A percentile compares a stretch with the other conserved stretches of the same genome.
phyloP scores from a whole-genome alignment of 352 stramenopile genomes.

The Phytophthora aleatoria region DNA sequence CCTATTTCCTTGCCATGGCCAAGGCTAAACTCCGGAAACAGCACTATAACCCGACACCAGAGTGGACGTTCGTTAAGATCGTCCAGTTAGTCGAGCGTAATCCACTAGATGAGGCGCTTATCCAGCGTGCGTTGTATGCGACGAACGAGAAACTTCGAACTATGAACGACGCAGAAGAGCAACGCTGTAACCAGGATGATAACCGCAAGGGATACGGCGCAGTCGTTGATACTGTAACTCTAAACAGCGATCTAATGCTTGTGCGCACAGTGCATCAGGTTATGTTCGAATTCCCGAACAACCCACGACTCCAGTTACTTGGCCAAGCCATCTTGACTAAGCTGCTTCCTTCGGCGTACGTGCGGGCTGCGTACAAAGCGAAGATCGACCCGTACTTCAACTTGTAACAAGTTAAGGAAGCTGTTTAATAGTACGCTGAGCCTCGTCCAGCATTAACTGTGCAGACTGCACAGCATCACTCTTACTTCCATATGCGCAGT shows the following conservation, averaged over 20 bases:
- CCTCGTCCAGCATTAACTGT: slow-evolving; percentile 34
- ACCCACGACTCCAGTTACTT: slow-evolving; percentile 65
- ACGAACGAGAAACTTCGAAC: slow-evolving; percentile 61
- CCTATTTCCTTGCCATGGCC: slow-evolving; percentile 61
- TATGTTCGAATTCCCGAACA: slow-evolving; percentile 67
- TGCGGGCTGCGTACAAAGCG: slow-evolving; percentile 70
- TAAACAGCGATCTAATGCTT: slow-evolving; percentile 56
- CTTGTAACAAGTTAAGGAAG: slow-evolving; percentile 34
- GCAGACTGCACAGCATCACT: slow-evolving; percentile 26
- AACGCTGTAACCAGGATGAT: slow-evolving; percentile 18
- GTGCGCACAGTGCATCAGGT: slow-evolving; percentile 65
- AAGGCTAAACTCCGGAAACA: slow-evolving; percentile 55
- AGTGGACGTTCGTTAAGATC: slow-evolving; percentile 59
- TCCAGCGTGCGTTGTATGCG: slow-evolving; percentile 60
- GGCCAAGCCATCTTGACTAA: slow-evolving; percentile 56
- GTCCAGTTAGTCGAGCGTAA: slow-evolving; percentile 62
- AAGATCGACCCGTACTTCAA: slow-evolving; percentile 82
- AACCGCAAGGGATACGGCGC: slow-evolving; percentile 16
- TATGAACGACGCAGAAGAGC: slow-evolving; percentile 33
- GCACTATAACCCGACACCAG: slow-evolving; percentile 54
- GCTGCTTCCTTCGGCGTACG: slow-evolving; percentile 66
- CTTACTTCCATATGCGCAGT: slow-evolving; percentile 33
- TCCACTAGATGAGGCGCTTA: slow-evolving; percentile 60
- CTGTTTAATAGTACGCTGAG: slow-evolving; percentile 18
- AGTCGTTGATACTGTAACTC: slow-evolving; percentile 50